A percentile compares a stretch with the other conserved stretches of the same genome.
Conservation (phyloP, 371 early-diverging fungal species). For the Circinella minor region DNA sequence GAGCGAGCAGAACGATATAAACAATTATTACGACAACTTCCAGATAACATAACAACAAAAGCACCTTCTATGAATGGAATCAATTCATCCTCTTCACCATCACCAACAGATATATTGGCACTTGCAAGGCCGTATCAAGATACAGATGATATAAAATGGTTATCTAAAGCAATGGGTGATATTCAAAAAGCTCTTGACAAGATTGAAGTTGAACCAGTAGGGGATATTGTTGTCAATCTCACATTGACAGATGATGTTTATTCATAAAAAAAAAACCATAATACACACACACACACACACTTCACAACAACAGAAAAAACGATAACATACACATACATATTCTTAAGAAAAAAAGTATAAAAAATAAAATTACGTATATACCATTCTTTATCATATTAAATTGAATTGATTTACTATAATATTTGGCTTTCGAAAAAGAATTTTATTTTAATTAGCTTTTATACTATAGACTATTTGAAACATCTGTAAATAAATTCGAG, state of each 20-base stretch:
- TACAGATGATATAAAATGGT: constrained; percentile 10
- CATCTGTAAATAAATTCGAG: too few species aligned
- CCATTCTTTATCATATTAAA: too few species aligned
- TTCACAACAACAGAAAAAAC: too few species aligned
- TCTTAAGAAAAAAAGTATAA: too few species aligned
- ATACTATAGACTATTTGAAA: too few species aligned
- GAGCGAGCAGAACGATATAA: constrained; percentile 51
- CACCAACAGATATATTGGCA: background rate
- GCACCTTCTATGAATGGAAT: constrained; percentile 6
- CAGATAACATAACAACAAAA: background rate
- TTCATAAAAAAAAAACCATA: constrained; percentile 1
- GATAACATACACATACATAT: too few species aligned
- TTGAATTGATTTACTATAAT: too few species aligned
- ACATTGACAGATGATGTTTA: constrained; percentile 34
- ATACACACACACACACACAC: background rate
- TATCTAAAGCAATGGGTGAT: constrained; percentile 51
- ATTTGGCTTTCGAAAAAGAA: too few species aligned
- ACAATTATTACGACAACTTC: constrained; percentile 26
- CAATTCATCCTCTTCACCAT: background rate
- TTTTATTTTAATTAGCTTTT: too few species aligned
- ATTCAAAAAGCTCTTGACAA: constrained; percentile 46
- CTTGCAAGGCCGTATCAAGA: constrained; percentile 3
- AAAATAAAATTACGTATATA: too few species aligned
- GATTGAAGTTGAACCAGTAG: constrained; percentile 48
- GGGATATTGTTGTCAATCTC: constrained; percentile 56